Evolutionary conservation across 768 basidiomycete species (phyloP).

Genomic region (Pulveroboletus ravenelii): DNA sequence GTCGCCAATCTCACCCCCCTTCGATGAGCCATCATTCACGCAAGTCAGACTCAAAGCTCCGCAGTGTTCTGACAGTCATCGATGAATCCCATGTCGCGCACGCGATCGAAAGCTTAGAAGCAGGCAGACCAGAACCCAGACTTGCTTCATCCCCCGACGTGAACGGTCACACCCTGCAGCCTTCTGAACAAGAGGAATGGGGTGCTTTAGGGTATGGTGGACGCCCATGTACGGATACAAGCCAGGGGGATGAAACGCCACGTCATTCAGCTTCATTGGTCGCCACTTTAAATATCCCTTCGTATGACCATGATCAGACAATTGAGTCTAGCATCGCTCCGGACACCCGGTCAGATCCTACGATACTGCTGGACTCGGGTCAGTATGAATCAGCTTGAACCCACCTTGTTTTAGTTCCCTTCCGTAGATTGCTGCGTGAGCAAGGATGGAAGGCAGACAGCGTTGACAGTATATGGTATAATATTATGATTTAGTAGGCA

Average conservation of each 20-base stretch:
- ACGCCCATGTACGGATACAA: constrained; percentile 30
- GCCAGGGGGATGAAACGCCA: constrained; percentile 43
- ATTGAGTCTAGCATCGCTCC: constrained; percentile 12
- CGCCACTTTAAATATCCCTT: constrained; percentile 18
- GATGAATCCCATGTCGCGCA: constrained; percentile 51
- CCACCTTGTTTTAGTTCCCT: constrained; percentile 4
- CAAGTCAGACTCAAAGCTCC: constrained; percentile 64
- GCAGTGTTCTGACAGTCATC: constrained; percentile 66
- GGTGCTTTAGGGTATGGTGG: constrained; percentile 37
- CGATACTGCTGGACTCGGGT: constrained; percentile 20
- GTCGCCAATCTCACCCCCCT: constrained; percentile 51
- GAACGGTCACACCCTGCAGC: constrained; percentile 21
- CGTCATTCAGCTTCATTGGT: constrained; percentile 34
- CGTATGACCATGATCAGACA: constrained; percentile 23
- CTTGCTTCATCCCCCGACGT: constrained; percentile 26
- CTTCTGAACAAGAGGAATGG: constrained; percentile 36
- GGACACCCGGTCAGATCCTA: constrained; percentile 27
- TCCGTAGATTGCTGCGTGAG: constrained; percentile 7
- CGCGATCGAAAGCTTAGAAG: constrained; percentile 23
- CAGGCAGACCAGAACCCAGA: constrained; percentile 15
- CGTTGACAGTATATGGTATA: constrained; percentile 4
- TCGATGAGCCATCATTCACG: constrained; percentile 37
- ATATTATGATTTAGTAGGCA: constrained; percentile 9
- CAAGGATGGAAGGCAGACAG: not conserved
- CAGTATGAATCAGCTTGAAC: constrained; percentile 12